A percentile compares a stretch with the other conserved stretches of the same genome.
Evolutionary conservation across 257 asterid species (phyloP).

Genomic region (Striga asiatica): DNA sequence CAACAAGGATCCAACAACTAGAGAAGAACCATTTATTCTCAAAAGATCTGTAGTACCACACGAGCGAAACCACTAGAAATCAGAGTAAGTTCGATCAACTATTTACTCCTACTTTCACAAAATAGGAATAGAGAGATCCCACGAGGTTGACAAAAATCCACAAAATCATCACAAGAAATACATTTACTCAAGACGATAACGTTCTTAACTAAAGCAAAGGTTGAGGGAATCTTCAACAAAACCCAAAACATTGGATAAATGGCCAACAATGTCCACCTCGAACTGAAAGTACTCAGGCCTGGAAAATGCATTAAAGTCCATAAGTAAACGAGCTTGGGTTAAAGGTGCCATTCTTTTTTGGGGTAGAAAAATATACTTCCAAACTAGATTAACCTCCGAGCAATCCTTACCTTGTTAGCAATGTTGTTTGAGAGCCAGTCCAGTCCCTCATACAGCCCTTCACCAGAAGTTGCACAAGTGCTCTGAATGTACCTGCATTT

Average conservation of each 20-base stretch:
- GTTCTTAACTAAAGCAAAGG: background rate
- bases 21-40: background rate
- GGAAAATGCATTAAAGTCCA: background rate
- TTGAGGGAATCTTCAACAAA: background rate
- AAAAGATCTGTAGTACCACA: background rate
- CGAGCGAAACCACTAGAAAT: too few species aligned
- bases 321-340: background rate
- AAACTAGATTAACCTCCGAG: background rate
- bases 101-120: background rate
- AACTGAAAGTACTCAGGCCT: background rate
- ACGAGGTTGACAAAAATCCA: background rate
- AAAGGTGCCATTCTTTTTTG: too few species aligned
- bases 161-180: background rate
- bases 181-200: background rate
- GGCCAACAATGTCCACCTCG: too few species aligned
- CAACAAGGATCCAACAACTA: too few species aligned
- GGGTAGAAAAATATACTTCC: too few species aligned
- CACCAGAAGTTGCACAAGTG: slow-evolving; percentile 54
- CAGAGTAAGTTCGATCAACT: background rate
- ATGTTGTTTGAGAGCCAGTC: slow-evolving; percentile 60
- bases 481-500: slow-evolving; percentile 47
- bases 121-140: background rate
- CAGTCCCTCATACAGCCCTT: slow-evolving; percentile 52
- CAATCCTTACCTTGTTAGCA: slow-evolving; percentile 39
- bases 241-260: background rate